Conservation (phyloP, 1,139 yeast genomes). For the Candida gigantensis region DNA sequence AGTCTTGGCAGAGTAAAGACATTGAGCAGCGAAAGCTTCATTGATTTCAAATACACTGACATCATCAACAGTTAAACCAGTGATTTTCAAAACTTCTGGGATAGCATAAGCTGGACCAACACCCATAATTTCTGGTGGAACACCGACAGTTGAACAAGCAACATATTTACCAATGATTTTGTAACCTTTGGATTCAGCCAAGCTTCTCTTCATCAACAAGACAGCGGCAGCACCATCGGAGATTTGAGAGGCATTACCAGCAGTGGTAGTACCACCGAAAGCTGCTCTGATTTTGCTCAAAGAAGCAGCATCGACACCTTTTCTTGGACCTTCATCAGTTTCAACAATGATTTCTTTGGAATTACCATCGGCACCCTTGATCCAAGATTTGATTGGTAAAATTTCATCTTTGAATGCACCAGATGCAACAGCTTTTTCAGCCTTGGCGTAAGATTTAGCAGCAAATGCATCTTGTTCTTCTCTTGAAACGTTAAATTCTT, state of each 20-base stretch:
- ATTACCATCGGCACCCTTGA: slow-evolving; percentile 51
- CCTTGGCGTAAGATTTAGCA: slow-evolving; percentile 80
- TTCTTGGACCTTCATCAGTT: slow-evolving; percentile 90
- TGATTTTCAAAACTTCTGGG: slow-evolving; percentile 70
- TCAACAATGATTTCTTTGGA: slow-evolving; percentile 51
- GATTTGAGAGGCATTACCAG: slow-evolving; percentile 95
- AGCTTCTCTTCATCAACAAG: slow-evolving; percentile 80
- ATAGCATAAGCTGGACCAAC: slow-evolving; percentile 95
- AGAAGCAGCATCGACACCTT: slow-evolving; percentile 77
- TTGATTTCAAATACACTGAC: slow-evolving; percentile 81
- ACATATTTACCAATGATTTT: slow-evolving; percentile 74
- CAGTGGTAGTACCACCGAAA: slow-evolving; percentile 89
- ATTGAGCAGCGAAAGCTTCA: slow-evolving; percentile 97
- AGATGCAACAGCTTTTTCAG: slow-evolving; percentile 66
- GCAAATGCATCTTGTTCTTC: slow-evolving; percentile 83
- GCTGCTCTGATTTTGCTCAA: slow-evolving; percentile 81
- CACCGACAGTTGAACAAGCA: slow-evolving; percentile 78
- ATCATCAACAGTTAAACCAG: slow-evolving; percentile 65
- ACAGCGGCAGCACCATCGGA: slow-evolving; percentile 96
- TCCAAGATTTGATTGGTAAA: slow-evolving; percentile 64
- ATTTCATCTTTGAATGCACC: slow-evolving; percentile 86
- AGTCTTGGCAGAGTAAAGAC: slow-evolving; percentile 69
- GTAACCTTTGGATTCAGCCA: slow-evolving; percentile 73
- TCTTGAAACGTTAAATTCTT: slow-evolving; percentile 64
- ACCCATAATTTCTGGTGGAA: slow-evolving; percentile 97